Conservation (phyloP, 495 filamentous ascomycete species). For the Jackrogersella multiformis region DNA sequence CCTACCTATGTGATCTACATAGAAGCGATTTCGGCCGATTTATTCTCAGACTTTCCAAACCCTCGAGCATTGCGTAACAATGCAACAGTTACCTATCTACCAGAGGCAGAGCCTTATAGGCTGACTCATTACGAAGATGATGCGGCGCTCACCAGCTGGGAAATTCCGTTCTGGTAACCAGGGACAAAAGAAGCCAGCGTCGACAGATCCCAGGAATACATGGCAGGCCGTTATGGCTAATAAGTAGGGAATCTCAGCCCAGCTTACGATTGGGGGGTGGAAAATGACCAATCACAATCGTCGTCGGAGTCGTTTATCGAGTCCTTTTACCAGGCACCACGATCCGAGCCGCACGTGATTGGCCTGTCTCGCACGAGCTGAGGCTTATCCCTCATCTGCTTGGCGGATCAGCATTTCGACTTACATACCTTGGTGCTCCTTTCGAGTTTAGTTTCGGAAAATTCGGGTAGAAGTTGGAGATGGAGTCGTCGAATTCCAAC, state of each 20-base stretch:
- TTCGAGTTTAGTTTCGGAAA: constrained; percentile 2
- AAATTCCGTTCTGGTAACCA: not conserved
- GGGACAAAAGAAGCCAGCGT: not conserved
- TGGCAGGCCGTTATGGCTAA: not conserved
- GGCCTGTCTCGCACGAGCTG: constrained; percentile 15
- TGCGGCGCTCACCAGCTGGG: not conserved
- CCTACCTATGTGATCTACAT: too few relatives aligned
- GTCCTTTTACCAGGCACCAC: too few relatives aligned
- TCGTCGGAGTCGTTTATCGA: not conserved
- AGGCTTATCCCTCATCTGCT: constrained; percentile 11
- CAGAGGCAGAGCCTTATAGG: not conserved
- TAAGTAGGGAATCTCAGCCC: not conserved
- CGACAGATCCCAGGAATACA: not conserved
- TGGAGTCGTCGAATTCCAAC: constrained; percentile 39
- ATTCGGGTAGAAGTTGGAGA: constrained; percentile 8
- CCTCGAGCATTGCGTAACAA: not conserved
- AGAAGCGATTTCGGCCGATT: too few relatives aligned
- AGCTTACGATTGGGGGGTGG: not conserved
- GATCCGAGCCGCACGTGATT: constrained; percentile 17
- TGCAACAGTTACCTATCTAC: not conserved
- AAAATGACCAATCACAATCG: constrained; percentile 16
- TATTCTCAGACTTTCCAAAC: too few relatives aligned
- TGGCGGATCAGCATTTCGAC: constrained; percentile 27
- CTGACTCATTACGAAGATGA: not conserved
- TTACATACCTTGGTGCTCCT: not conserved